phyloP scores from a whole-genome alignment of 2,329 filamentous ascomycete species.

The Setomelanomma holmii region DNA sequence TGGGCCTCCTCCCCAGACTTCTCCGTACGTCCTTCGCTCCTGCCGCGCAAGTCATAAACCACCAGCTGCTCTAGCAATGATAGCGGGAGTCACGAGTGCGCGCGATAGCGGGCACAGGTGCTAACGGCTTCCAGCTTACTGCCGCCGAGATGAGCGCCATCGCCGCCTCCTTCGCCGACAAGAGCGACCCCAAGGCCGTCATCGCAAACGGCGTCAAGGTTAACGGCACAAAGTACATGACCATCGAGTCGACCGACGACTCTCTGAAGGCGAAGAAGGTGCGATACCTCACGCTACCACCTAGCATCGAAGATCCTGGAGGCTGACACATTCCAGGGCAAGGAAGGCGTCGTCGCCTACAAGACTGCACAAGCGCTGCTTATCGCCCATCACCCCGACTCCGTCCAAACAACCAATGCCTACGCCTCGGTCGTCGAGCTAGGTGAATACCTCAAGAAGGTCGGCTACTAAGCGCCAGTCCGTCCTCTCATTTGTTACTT shows the following conservation, averaged over 20 bases:
- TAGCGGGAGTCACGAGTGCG: no score
- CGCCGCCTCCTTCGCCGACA: conserved; percentile 60
- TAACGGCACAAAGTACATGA: conserved; percentile 78
- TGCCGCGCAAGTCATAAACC: neutral
- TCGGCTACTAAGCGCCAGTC: conserved; percentile 68
- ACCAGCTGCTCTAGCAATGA: no score
- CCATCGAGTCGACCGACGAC: conserved; percentile 76
- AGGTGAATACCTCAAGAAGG: conserved; percentile 83
- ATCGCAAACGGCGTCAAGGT: conserved; percentile 77
- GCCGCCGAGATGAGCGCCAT: conserved; percentile 64
- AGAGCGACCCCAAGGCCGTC: conserved; percentile 68
- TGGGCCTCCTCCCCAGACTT: conserved; percentile 89
- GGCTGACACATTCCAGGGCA: conserved; percentile 63
- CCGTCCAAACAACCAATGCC: conserved; percentile 74
- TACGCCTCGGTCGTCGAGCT: conserved; percentile 81
- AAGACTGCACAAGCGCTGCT: conserved; percentile 91
- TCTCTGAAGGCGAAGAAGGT: conserved; percentile 89
- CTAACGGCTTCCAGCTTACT: conserved; percentile 52
- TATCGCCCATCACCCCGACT: conserved; percentile 83
- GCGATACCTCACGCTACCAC: conserved; percentile 32
- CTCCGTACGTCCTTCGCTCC: conserved; percentile 63
- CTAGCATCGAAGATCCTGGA: conserved; percentile 4
- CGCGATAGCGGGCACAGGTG: no score
- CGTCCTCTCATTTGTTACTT: neutral
- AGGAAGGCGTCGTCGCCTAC: conserved; percentile 79